Evolutionary conservation across 2,329 filamentous ascomycete species (phyloP).

Genomic region (Ceratocystis variospora): DNA sequence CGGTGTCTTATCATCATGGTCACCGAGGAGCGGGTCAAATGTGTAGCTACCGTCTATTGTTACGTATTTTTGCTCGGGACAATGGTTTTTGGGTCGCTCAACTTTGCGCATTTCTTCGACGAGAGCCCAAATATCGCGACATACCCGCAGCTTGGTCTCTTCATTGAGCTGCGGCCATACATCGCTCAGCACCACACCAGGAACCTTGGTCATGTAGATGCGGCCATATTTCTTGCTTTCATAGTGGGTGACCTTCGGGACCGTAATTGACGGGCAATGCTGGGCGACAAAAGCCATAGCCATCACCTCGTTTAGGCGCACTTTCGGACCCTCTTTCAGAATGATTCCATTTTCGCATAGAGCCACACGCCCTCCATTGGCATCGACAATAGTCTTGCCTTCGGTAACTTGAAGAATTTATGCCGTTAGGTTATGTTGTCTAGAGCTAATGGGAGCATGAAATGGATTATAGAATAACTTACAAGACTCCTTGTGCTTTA

Average conservation of each 20-base stretch:
- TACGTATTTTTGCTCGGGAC: constrained; percentile 11
- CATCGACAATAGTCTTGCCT: background rate
- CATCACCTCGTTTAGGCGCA: constrained; percentile 3
- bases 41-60: constrained; percentile 3
- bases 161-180: background rate
- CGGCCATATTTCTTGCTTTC: background rate
- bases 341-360: background rate
- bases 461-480: background rate
- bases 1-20: constrained; percentile 1
- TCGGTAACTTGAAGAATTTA: background rate
- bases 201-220: constrained; percentile 9
- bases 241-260: background rate
- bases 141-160: constrained; percentile 1
- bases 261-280: background rate
- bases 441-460: background rate
- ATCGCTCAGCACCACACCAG: background rate
- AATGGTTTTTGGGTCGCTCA: constrained; percentile 3
- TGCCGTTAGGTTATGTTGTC: background rate
- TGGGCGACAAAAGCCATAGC: constrained; percentile 11
- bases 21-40: constrained; percentile 1
- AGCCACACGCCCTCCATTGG: constrained; percentile 2
- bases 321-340: constrained; percentile 9
- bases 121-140: constrained; percentile 3
- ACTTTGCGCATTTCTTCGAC: constrained; percentile 2
- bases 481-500: background rate